Conservation (phyloP, 495 filamentous ascomycete genomes). For the Chaetomium fimeti region DNA sequence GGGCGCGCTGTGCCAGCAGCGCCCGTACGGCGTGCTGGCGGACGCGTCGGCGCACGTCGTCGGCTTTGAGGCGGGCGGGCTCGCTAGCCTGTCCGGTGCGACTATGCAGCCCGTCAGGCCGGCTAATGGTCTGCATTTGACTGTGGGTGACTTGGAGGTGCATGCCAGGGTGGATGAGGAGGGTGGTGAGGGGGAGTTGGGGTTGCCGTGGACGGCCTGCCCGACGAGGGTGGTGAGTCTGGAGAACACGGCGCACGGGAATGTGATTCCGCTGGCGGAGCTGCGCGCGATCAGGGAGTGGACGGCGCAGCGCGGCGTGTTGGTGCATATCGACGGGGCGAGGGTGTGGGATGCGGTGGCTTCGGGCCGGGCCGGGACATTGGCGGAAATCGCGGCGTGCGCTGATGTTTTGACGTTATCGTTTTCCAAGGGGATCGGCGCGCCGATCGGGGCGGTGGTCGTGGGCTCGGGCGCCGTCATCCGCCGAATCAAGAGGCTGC, state of each 20-base stretch:
- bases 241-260: slow-evolving; percentile 3
- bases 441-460: neutral
- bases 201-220: neutral
- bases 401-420: slow-evolving; percentile 1
- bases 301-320: neutral
- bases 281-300: neutral
- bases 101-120: neutral
- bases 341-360: slow-evolving; percentile 2
- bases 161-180: neutral
- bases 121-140: neutral
- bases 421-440: neutral
- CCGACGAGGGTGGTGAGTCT: neutral
- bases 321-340: slow-evolving; percentile 6
- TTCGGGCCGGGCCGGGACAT: neutral
- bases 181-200: neutral
- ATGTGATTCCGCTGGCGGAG: neutral
- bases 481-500: slow-evolving; percentile 7
- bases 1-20: neutral
- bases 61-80: neutral
- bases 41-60: slow-evolving; percentile 1
- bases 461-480: slow-evolving; percentile 1
- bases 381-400: slow-evolving; percentile 2
- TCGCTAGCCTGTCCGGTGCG: neutral
- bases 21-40: neutral
- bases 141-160: neutral